Base-by-base conservation (phyloP, 345 rosid genomes). In the Sonneratia caseolaris region DNA sequence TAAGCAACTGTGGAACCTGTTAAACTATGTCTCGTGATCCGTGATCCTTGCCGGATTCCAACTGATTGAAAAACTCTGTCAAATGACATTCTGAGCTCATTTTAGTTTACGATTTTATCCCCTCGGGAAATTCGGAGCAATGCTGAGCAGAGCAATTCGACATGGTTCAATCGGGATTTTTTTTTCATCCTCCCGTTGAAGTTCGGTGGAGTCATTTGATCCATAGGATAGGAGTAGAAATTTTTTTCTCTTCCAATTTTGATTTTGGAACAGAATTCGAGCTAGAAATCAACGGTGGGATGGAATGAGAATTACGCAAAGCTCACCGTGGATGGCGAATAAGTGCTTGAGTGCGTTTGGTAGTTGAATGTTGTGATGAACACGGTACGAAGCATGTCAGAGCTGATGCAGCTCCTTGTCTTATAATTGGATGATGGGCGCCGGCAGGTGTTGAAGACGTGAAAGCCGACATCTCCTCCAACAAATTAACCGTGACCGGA, bases 401-500 rank as follows among this genome's bases (percentile, higher is more conserved):
- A 11, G 48, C 69, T 67, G 53, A 68, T 55, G 35, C 55, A 35
- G 70, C 19, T 22, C 24, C 38, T 48, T 16, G 49, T 67, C 51
- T 42, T 24, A 32, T 38, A 27, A 67, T 67, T 67, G 48, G 64
- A 37, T 75, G 64, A 68, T 64, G 70, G 22, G 66, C 56, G 66
- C 14, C 57, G 66, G 72, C 70, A 94, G 99, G 97, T 51, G 97
- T 92, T 51, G 90, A 86, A 70, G 81, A 78, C 42, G 99, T 84
- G 76, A 78, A 78, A 47, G 78, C 85, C 24, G 99, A 95, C 45
- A 40, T 65, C 16, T 83, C 22, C 45, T 73, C 71, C 18, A 81
- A 87, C 74, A 89, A 89, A 73, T 71, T 95, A 71, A 86, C 94
- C 42, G 97, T 92, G 61, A 77, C 65, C 36, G 99, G 99, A 3